Evolutionary conservation across 495 filamentous ascomycete genomes (phyloP).

Genomic region (Penicillium robsamsonii): DNA sequence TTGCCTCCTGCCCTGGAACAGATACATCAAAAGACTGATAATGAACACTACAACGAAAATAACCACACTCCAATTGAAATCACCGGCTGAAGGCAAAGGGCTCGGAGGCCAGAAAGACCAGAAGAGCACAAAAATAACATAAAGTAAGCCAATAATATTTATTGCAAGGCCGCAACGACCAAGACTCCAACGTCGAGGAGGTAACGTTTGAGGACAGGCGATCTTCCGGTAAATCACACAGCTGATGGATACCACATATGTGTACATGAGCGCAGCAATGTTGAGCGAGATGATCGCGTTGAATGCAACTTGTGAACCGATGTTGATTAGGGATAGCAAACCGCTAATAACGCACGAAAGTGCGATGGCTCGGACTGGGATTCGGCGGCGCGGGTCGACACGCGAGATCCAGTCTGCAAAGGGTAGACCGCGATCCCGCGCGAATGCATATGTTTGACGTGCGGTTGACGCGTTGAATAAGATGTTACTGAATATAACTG

Average conservation of each 20-base stretch:
- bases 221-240: conserved; percentile 39
- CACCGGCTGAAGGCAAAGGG: conserved; percentile 36
- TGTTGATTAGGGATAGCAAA: too few relatives aligned
- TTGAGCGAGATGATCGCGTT: too few relatives aligned
- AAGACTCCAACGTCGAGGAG: conserved; percentile 41
- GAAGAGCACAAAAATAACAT: conserved; percentile 39
- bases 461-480: conserved; percentile 35
- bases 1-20: conserved; percentile 23
- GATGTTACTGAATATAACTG: conserved; percentile 39
- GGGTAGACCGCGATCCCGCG: too few relatives aligned
- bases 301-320: too few relatives aligned
- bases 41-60: conserved; percentile 41
- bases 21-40: conserved; percentile 36
- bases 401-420: too few relatives aligned
- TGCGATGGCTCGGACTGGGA: conserved; percentile 48
- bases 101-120: conserved; percentile 46
- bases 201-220: conserved; percentile 40
- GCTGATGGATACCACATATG: conserved; percentile 41
- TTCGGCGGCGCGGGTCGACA: conserved; percentile 38
- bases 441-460: conserved; percentile 40
- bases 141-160: conserved; percentile 39
- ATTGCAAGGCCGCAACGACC: conserved; percentile 33
- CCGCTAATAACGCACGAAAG: too few relatives aligned
- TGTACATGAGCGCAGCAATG: too few relatives aligned
- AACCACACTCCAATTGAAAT: conserved; percentile 52